Base-by-base conservation (phyloP, 495 filamentous ascomycete species). In the Penicillium manginii region DNA sequence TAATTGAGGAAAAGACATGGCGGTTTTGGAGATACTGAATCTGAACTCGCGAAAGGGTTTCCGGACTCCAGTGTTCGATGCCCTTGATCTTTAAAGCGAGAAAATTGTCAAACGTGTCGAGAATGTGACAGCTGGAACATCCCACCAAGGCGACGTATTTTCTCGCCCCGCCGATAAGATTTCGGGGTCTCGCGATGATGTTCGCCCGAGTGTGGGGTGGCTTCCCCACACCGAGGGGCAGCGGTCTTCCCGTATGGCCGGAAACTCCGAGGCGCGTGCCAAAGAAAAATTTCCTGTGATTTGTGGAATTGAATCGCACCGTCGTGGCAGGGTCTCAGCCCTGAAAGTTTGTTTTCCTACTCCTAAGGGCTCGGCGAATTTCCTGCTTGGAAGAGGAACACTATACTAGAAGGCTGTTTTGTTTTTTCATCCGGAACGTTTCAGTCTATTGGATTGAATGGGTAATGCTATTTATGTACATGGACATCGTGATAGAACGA, bases 1-100 rank as follows among this genome's bases (percentile, higher is more conserved):
- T 60, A 90, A 78, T 66, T 82, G 79, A 5, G 72, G 71, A 15
- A 67, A 58, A 66, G 67, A 52, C 75, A 77, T 77, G 60, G 42
- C 58, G 49, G 37, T 32, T 42, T 18, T 19, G 12, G 4, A 37
- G 11, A 21, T 17, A 18, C 3, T 43, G n/a, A 19, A 43, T 26
- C 26, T 9, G 21, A 47, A 14, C 9, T 47, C 21, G 45, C 15
- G 14, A 23, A 19, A 26, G 1, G 15, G 2, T 47, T 47, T 29
- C 10, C 45, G 21, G 10, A 11, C 2, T 14, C 19, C 18, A 23
- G 14, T 26, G 10, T 2, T 26, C 10, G 19, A 47, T 47, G 15
- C 19, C 5, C 19, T 14, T 26, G 3, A 5, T 47, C 21, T 23
- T 47, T 26, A 26, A 26, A 26, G 21, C 9, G 15, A 47, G 5